Evolutionary conservation across 352 stramenopile species (phyloP), one percentile per base, ranked within the genome.

Genomic region (Phytopythium mirpurense): DNA sequence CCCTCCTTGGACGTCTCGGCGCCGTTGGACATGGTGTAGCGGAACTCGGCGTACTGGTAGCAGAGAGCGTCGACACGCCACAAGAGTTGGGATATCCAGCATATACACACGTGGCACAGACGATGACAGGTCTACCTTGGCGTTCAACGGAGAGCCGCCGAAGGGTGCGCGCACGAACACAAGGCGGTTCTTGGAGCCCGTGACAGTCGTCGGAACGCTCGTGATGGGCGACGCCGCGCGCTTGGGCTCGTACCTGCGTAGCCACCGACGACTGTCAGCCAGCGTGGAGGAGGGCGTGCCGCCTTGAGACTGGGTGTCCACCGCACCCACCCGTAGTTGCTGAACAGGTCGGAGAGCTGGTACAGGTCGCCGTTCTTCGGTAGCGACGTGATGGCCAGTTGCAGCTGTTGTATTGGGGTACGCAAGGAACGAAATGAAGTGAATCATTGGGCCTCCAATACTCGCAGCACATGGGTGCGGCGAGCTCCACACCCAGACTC

Each of bases 321-420:
- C 12, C 16, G 37, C 11, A 19, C 47, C 49, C 83, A 95, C 59
- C 87, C 90, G 56, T 97, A 95, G 54, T 84, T 65, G 51, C 82
- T 90, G 61, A 78, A 97, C 21, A 97, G 71, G 18, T 96, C 69
- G 8, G 86, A 93, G 45, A 96, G 79, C 65, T 97, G 90, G 59
- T 91, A 96, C 31, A 97, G 64, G 56, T 75, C 63, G 16, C 90
- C 90, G 23, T 86, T 79, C 29, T 75, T 64, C 3, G 90, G 88
- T 14, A 96, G 68, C 45, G 81, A 88, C 16, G 83, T 93, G 65
- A 97, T 93, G 18, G 70, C 93, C 45, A 77, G 68, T 10, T 62
- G 70, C 27, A 96, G 63, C 75, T 95, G 24, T 35, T 18, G 16
- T n/a, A n/a, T n/a, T n/a, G n/a, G n/a, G n/a, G n/a, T n/a, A n/a